These are phyloP conservation scores for Pezicula rhizophila DNA, from an alignment of 2,329 filamentous ascomycete genomes.

Conservation along the genomic window DNA sequence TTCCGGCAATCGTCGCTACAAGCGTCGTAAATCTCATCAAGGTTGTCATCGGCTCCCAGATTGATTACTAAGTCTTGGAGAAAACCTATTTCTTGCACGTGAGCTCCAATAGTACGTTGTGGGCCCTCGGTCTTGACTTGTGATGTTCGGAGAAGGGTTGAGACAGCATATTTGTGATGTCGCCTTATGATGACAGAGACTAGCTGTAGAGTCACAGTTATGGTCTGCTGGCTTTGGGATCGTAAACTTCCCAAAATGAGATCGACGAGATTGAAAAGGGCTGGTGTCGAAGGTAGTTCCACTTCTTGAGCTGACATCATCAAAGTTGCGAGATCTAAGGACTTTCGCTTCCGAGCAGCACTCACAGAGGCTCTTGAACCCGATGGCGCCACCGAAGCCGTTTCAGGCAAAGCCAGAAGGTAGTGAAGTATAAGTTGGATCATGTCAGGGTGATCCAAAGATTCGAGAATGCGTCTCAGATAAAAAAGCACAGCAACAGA, in stretches of 20 bases:
- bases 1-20: slow-evolving; percentile 66
- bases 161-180: slow-evolving; percentile 81
- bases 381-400: slow-evolving; percentile 26
- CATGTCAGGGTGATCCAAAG: slow-evolving; percentile 87
- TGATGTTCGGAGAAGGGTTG: slow-evolving; percentile 66
- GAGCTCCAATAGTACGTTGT: slow-evolving; percentile 64
- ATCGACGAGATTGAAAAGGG: slow-evolving; percentile 90
- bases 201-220: slow-evolving; percentile 81
- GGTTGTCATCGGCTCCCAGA: slow-evolving; percentile 62
- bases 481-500: slow-evolving; percentile 95
- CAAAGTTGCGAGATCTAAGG: slow-evolving; percentile 78
- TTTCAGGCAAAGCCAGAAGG: slow-evolving; percentile 72
- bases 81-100: slow-evolving; percentile 69
- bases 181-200: slow-evolving; percentile 79
- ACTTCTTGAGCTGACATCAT: slow-evolving; percentile 65
- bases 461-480: slow-evolving; percentile 81
- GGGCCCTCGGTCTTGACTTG: slow-evolving; percentile 46
- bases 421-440: slow-evolving; percentile 92
- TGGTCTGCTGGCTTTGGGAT: slow-evolving; percentile 81
- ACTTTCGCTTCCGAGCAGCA: slow-evolving; percentile 75
- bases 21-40: slow-evolving; percentile 67
- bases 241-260: slow-evolving; percentile 78
- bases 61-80: slow-evolving; percentile 63
- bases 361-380: slow-evolving; percentile 48
- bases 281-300: slow-evolving; percentile 69